Base-by-base conservation (phyloP, 352 stramenopile genomes). In the Thraustochytrium sp. region DNA sequence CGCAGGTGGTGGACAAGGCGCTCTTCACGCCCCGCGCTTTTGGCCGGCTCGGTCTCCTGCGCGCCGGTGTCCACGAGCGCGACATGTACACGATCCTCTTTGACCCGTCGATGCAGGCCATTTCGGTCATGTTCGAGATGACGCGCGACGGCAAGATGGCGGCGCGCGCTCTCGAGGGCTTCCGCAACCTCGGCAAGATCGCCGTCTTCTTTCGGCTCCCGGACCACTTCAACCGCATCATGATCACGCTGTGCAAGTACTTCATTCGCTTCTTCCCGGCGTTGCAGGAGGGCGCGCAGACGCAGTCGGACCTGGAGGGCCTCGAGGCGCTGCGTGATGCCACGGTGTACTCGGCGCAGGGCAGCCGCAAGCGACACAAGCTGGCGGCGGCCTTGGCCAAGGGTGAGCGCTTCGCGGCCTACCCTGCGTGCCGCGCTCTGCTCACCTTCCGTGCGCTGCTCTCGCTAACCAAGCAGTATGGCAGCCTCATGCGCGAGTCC, bases 41-140 rank as follows among this genome's bases (percentile, higher is more conserved):
- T 46, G 63, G 56, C 0, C 59, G 63, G 29, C 29, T 56, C 18
- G 38, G 31, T n/a, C 1, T 72, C 59, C 26, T 82, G 48, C 38
- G 76, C 59, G 72, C 84, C 51, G 61, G 76, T 59, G 74, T 85
- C 54, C 82, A 87, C 77, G 53, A 86, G 75, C 74, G 83, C 63
- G 40, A 86, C 3, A 99, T 99, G 97, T 99, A 99, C 86, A 95
- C 99, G 89, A 97, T 98, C 0, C 93, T 98, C 0, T 99, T 97
- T 96, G 96, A 96, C 42, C 94, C 96, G 51, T 88, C 98, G 37
- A 90, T 99, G 62, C 96, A 94, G 56, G 95, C 93, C 53, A 95
- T 98, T 61, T 98, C 94, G 2, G 94, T 98, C 84, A 96, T 98
- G 42, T 93, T 98, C 31, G 94, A 99, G 88, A 94, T 89, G 75